These are phyloP conservation scores for Baorangia bicolor DNA, from an alignment of 768 basidiomycete genomes.

Conservation along the genomic window DNA sequence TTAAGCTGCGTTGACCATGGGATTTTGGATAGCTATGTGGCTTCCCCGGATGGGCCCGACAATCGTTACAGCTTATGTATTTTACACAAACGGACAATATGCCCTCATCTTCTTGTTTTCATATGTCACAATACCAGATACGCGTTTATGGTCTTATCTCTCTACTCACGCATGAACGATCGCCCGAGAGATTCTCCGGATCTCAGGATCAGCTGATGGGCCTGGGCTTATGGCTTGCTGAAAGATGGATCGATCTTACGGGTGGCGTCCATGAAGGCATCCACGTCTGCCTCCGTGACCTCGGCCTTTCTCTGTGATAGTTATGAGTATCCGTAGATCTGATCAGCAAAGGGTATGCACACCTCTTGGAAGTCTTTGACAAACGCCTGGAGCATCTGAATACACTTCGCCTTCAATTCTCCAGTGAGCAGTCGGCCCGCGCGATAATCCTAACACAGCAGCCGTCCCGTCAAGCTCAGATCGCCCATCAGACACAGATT, in stretches of 20 bases:
- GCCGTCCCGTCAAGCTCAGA: not conserved
- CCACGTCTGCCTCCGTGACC: conserved; percentile 75
- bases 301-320: conserved; percentile 65
- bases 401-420: conserved; percentile 88
- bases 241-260: conserved; percentile 70
- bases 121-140: conserved; percentile 2
- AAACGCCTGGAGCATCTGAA: conserved; percentile 76
- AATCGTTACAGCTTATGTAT: conserved; percentile 3
- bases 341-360: conserved; percentile 10
- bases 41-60: not conserved
- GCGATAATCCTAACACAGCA: conserved; percentile 75
- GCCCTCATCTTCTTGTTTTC: not conserved
- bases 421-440: conserved; percentile 85
- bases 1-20: conserved; percentile 13
- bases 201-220: conserved; percentile 1
- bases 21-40: not conserved
- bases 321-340: conserved; percentile 1
- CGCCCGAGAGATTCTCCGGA: not conserved
- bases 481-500: no score
- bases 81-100: conserved; percentile 4
- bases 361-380: conserved; percentile 87
- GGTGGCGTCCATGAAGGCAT: conserved; percentile 75
- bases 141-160: not conserved
- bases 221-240: conserved; percentile 33
- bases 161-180: not conserved